Percentiles rank a stretch among this genome's conserved stretches.
Evolutionary conservation across 2,329 filamentous ascomycete species (phyloP).

Genomic region (Ceratocystis diversiconidia): DNA sequence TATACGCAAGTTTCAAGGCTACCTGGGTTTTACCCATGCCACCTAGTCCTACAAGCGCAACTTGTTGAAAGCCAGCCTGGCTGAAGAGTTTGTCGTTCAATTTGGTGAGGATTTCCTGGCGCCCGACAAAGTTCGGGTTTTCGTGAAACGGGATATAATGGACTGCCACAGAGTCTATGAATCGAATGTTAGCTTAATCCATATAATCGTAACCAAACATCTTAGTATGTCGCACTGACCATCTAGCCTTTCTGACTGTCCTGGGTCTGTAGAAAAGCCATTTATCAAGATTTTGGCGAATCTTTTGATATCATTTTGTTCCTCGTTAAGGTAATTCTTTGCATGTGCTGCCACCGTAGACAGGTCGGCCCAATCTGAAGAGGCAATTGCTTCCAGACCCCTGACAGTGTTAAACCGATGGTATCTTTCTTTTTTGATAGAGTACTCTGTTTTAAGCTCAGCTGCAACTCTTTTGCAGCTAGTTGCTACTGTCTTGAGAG

Average conservation of each 20-base stretch:
- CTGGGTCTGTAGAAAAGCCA: too few species aligned
- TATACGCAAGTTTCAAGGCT: background rate
- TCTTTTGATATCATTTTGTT: too few species aligned
- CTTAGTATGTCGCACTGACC: too few species aligned
- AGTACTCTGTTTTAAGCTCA: constrained; percentile 16
- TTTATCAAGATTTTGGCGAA: too few species aligned
- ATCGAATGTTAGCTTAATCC: background rate
- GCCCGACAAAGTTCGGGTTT: background rate
- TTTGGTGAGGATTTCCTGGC: background rate
- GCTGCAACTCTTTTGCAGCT: background rate
- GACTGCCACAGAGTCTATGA: background rate
- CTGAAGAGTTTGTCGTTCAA: background rate
- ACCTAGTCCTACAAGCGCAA: background rate
- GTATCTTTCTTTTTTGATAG: constrained; percentile 20
- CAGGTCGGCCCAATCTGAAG: constrained; percentile 21
- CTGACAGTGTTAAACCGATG: constrained; percentile 23
- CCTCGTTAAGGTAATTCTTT: background rate
- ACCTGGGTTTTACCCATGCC: background rate
- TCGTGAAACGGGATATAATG: background rate
- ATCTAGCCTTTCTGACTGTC: too few species aligned
- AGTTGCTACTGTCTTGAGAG: background rate
- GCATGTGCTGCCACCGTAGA: background rate
- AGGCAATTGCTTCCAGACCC: constrained; percentile 21
- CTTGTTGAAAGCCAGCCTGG: background rate
- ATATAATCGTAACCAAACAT: background rate